Conservation (phyloP, 129 eudicot genomes). For the Daucus carota region DNA sequence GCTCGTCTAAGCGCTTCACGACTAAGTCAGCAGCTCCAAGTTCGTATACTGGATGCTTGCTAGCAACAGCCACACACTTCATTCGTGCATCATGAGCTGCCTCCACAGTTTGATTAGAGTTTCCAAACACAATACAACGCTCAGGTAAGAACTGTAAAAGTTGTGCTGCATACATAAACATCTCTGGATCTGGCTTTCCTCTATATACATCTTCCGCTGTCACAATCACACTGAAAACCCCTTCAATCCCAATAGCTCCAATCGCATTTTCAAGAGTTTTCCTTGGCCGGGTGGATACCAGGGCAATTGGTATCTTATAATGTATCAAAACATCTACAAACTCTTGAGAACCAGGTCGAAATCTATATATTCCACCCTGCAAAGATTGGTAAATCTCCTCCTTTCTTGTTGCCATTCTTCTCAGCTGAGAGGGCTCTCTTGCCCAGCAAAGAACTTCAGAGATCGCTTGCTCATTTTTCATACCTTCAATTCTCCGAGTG, state of each 20-base stretch:
- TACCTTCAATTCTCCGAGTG: conserved; percentile 68
- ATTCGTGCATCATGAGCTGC: conserved; percentile 94
- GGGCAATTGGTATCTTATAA: conserved; percentile 86
- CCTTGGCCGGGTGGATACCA: conserved; percentile 84
- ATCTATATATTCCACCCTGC: conserved; percentile 63
- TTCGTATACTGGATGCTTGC: conserved; percentile 83
- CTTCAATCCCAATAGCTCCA: conserved; percentile 60
- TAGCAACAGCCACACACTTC: conserved; percentile 97
- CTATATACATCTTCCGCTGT: conserved; percentile 87
- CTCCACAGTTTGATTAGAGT: conserved; percentile 74
- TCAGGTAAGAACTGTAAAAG: conserved; percentile 67
- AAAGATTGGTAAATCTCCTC: conserved; percentile 70
- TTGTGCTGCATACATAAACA: conserved; percentile 82
- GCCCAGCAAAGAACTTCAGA: conserved; percentile 97
- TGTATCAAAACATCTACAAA: conserved; percentile 48
- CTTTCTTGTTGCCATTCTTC: conserved; percentile 60
- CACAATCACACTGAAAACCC: conserved; percentile 61
- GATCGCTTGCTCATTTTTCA: conserved; percentile 94
- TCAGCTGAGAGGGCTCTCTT: conserved; percentile 60
- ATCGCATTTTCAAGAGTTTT: conserved; percentile 60
- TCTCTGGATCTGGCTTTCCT: conserved; percentile 97
- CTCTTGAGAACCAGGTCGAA: conserved; percentile 76
- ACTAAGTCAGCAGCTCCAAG: conserved; percentile 90
- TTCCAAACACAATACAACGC: conserved; percentile 92
- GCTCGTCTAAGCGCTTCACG: conserved; percentile 71